Evolutionary conservation across 345 rosid species (phyloP).

Genomic region (Gossypium australe): DNA sequence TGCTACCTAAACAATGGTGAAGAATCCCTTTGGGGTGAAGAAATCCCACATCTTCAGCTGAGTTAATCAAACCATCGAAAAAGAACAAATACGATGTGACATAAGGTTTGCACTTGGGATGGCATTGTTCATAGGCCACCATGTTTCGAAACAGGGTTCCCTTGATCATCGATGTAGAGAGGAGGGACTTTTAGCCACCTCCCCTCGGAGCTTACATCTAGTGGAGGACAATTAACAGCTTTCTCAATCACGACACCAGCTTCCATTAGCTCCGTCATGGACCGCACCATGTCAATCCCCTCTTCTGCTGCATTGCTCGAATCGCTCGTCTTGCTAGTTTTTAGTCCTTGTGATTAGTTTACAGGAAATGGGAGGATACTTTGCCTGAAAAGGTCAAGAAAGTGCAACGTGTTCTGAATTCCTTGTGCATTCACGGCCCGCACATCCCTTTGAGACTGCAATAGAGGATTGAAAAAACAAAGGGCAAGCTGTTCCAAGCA

Average conservation of each 20-base stretch:
- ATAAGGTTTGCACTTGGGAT: constrained; percentile 14
- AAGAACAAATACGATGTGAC: constrained; percentile 27
- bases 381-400: constrained; percentile 27
- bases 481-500: constrained; percentile 15
- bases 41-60: constrained; percentile 21
- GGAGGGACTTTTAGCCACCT: constrained; percentile 23
- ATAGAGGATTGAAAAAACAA: constrained; percentile 24
- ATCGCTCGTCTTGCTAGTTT: not conserved
- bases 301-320: not conserved
- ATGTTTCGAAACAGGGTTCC: constrained; percentile 29
- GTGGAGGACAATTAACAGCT: not conserved
- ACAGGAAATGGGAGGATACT: constrained; percentile 16
- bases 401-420: constrained; percentile 11
- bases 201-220: constrained; percentile 18
- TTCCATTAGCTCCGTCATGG: constrained; percentile 20
- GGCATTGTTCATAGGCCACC: constrained; percentile 35
- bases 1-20: constrained; percentile 27
- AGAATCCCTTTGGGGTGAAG: constrained; percentile 21
- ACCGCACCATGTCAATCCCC: constrained; percentile 7
- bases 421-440: too few species aligned
- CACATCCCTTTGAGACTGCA: constrained; percentile 9
- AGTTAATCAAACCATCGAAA: constrained; percentile 27
- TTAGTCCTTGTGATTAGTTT: not conserved
- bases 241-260: constrained; percentile 15
- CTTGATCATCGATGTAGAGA: constrained; percentile 22